A percentile compares a stretch with the other conserved stretches of the same genome.
Conservation (phyloP, 805 yeast species). For the Torulaspora maleeae region DNA sequence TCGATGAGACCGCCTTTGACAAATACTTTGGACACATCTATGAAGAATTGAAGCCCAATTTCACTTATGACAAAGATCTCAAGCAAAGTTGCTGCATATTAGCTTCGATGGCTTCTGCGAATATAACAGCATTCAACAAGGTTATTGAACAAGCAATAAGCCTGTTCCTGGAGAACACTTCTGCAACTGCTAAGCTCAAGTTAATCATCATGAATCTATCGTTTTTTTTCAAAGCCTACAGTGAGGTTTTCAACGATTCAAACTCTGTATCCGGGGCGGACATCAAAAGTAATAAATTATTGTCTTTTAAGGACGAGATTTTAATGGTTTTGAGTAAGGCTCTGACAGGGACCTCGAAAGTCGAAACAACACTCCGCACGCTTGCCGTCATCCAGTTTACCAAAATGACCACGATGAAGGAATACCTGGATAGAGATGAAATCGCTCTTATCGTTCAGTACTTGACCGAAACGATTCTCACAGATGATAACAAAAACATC, state of each 20-base stretch:
- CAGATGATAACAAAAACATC: conserved; percentile 48
- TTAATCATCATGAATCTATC: conserved; percentile 56
- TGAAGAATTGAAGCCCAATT: conserved; percentile 52
- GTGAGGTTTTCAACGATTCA: conserved; percentile 36
- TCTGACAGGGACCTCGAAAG: conserved; percentile 58
- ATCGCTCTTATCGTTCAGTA: conserved; percentile 58
- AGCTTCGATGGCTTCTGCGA: conserved; percentile 49
- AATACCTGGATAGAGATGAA: conserved; percentile 52
- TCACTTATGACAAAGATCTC: conserved; percentile 48
- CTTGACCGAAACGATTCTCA: conserved; percentile 57
- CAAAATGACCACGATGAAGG: conserved; percentile 47
- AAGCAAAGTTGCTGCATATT: conserved; percentile 62
- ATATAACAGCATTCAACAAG: conserved; percentile 43
- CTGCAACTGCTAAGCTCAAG: conserved; percentile 54
- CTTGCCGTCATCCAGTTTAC: conserved; percentile 62
- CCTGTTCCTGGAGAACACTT: conserved; percentile 36
- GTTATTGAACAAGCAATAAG: conserved; percentile 47
- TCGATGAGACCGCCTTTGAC: conserved; percentile 34
- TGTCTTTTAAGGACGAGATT: conserved; percentile 57
- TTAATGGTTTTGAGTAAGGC: conserved; percentile 64
- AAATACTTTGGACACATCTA: conserved; percentile 39
- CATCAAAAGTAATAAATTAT: conserved; percentile 37
- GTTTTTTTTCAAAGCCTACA: conserved; percentile 49
- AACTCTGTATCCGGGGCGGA: not conserved
- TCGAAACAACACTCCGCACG: conserved; percentile 66